Conservation (phyloP, 2,329 filamentous ascomycete species). For the Trichothecium roseum region DNA sequence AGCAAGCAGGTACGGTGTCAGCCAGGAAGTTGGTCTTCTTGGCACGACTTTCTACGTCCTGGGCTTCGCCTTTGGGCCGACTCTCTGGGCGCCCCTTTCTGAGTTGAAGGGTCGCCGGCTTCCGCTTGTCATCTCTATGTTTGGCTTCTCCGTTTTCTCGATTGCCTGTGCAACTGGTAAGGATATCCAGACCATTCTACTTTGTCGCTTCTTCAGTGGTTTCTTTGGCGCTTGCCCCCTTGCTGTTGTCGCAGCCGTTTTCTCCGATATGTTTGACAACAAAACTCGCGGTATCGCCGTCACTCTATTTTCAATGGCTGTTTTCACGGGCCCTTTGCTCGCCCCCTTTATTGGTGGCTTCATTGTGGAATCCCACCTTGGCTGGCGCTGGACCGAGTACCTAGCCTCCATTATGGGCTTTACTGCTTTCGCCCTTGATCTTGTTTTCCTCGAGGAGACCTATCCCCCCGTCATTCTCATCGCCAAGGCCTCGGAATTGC, state of each 20-base stretch:
- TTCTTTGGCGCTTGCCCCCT: slow-evolving; percentile 62
- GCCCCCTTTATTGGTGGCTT: slow-evolving; percentile 62
- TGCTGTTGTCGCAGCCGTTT: slow-evolving; percentile 59
- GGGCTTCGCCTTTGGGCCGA: slow-evolving; percentile 61
- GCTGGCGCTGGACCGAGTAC: slow-evolving; percentile 46
- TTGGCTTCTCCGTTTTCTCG: slow-evolving; percentile 60
- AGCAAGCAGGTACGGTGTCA: slow-evolving; percentile 48
- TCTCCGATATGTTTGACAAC: slow-evolving; percentile 63
- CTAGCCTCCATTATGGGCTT: slow-evolving; percentile 40
- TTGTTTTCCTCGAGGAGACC: slow-evolving; percentile 57
- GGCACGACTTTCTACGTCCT: slow-evolving; percentile 62
- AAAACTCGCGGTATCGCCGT: slow-evolving; percentile 42
- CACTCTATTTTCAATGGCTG: slow-evolving; percentile 32
- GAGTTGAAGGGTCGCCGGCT: slow-evolving; percentile 60
- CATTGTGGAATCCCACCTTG: slow-evolving; percentile 49
- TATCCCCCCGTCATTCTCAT: slow-evolving; percentile 59
- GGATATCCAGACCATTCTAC: slow-evolving; percentile 57
- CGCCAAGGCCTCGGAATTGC: slow-evolving; percentile 48
- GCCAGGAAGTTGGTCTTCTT: slow-evolving; percentile 49
- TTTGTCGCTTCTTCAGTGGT: slow-evolving; percentile 64
- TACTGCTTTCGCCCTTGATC: slow-evolving; percentile 44
- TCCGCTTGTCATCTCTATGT: slow-evolving; percentile 50
- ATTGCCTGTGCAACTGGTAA: slow-evolving; percentile 55
- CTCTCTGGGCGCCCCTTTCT: slow-evolving; percentile 62
- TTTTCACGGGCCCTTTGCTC: slow-evolving; percentile 57